phyloP scores from a whole-genome alignment of 805 yeast species.

The Maudiozyma saulgeensis region DNA sequence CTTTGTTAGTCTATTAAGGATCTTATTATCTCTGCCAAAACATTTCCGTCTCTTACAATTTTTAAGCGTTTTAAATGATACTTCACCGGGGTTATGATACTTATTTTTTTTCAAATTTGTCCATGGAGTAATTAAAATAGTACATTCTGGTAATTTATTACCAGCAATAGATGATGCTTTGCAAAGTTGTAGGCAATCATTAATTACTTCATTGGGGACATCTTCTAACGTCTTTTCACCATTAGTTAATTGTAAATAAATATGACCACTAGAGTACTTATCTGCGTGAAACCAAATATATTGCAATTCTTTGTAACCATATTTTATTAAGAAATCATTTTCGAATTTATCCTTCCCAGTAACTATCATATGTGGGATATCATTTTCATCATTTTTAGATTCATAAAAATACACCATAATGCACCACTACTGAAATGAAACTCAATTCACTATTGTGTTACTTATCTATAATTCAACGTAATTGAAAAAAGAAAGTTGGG shows the following conservation, averaged over 20 bases:
- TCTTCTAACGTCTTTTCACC: conserved; percentile 38
- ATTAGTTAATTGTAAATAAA: conserved; percentile 48
- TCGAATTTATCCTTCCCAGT: conserved; percentile 73
- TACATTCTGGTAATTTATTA: conserved; percentile 55
- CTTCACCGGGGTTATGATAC: conserved; percentile 72
- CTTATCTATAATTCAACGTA: too few species aligned
- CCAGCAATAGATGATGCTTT: conserved; percentile 73
- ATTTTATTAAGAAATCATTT: conserved; percentile 50
- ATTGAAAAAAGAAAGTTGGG: too few species aligned
- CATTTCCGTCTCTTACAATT: conserved; percentile 45
- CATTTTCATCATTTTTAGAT: conserved; percentile 14
- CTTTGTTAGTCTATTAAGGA: conserved; percentile 54
- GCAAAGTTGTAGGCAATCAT: conserved; percentile 59
- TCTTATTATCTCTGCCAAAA: conserved; percentile 45
- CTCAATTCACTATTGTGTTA: too few species aligned
- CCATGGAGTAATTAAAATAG: conserved; percentile 68
- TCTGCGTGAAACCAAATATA: conserved; percentile 74
- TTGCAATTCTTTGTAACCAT: conserved; percentile 50
- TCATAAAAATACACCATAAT: conserved; percentile 24
- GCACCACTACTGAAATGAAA: too few species aligned
- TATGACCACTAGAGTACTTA: conserved; percentile 66
- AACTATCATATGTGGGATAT: conserved; percentile 15
- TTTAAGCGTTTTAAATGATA: conserved; percentile 54
- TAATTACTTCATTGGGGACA: conserved; percentile 44
- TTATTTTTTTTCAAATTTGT: conserved; percentile 56